Evolutionary conservation across 805 yeast species (phyloP), one percentile per base, ranked within the genome.

Genomic region (Candida ulmi): DNA sequence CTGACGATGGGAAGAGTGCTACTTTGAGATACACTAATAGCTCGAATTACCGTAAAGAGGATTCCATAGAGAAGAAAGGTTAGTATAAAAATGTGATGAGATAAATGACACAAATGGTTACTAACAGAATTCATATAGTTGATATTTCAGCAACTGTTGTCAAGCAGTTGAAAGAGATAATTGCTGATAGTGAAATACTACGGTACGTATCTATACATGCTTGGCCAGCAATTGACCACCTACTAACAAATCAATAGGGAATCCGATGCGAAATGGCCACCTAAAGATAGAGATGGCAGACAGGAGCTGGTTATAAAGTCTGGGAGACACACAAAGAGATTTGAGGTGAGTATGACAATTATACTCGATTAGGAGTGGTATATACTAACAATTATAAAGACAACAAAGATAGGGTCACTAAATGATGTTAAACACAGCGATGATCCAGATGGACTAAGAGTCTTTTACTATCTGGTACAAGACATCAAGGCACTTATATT

Each of bases 371-470:
- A n/a, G n/a, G n/a, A n/a, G n/a, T n/a, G n/a, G n/a, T n/a, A n/a
- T n/a, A n/a, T 26, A 26, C 28, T 26, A 26, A 26, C 28, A 8
- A 11, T 12, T 16, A 17, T 9, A 16, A 11, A 57, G 54, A 66
- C 71, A 0, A 46, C 58, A 8, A 66, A 65, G 37, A 36, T 71
- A 12, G 69, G 70, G 2, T 66, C 72, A 1, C 42, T 65, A 27
- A 50, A 50, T 9, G 73, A 69, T 30, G 66, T 67, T 16, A 65
- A 58, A 38, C 44, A 51, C 13, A 55, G 67, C 26, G 63, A 62
- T 1, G 74, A 69, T 40, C 67, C 71, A 1, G 72, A 67, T 33
- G 74, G 76, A 1, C 42, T 71, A 17, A 48, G 71, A 37, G 68
- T 61, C 5, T 71, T 66, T 38, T 68, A 70, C 41, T 71, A 63